These are phyloP conservation scores for Graphilbum ipis-grandicollis DNA, from an alignment of 2,329 filamentous ascomycete genomes.

Conservation along the genomic window DNA sequence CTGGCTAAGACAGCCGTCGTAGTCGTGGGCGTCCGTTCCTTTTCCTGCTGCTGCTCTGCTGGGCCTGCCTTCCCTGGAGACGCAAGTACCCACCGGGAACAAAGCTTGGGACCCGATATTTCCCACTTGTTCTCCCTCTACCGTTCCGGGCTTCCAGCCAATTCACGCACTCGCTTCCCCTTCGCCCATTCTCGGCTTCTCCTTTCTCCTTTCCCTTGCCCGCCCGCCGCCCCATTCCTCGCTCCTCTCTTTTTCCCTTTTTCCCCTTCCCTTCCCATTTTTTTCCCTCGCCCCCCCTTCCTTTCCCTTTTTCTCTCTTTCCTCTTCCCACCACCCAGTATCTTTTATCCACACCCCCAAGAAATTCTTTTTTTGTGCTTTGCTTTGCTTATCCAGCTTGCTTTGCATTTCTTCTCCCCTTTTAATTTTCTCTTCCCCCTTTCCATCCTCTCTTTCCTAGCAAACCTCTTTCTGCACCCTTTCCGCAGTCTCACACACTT, in stretches of 20 bases:
- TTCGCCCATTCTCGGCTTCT: constrained; percentile 11
- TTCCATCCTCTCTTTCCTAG: constrained; percentile 11
- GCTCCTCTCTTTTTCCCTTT: constrained; percentile 2
- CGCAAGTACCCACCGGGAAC: constrained; percentile 3
- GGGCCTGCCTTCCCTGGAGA: too few species aligned
- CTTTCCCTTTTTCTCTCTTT: constrained; percentile 1
- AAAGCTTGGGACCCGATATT: constrained; percentile 3
- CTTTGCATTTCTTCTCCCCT: constrained; percentile 4
- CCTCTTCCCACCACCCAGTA: not conserved
- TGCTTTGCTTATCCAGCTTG: constrained; percentile 4
- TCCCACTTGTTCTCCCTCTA: constrained; percentile 5
- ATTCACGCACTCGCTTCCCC: constrained; percentile 9
- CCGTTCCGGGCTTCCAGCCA: constrained; percentile 6
- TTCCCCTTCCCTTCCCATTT: constrained; percentile 1
- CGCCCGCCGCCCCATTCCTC: constrained; percentile 1
- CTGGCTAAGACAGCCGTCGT: too few species aligned
- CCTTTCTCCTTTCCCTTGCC: constrained; percentile 8
- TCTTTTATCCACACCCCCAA: constrained; percentile 6
- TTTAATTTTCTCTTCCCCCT: constrained; percentile 5
- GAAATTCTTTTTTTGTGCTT: constrained; percentile 2
- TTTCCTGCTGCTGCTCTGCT: too few species aligned
- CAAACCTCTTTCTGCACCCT: constrained; percentile 21
- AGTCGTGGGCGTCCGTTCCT: too few species aligned
- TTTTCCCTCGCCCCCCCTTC: not conserved
- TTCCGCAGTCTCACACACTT: constrained; percentile 20